Evolutionary conservation across 805 yeast genomes (phyloP), one percentile per base, ranked within the genome.

Genomic region (Wickerhamomyces silvicola): DNA sequence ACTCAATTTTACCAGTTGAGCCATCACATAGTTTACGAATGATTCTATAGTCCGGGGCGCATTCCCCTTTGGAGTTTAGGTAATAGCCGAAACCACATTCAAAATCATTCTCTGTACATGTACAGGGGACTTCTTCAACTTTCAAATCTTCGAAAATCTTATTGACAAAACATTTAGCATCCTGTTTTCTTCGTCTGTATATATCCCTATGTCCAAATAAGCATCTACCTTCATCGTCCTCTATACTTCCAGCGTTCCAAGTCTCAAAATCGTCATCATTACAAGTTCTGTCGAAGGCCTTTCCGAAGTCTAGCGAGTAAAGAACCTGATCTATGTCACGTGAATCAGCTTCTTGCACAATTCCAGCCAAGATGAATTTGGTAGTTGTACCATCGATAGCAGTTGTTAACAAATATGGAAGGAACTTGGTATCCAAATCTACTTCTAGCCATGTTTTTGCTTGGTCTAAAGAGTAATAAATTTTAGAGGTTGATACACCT

Each of bases 301-400:
- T 61, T 0, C 72, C 44, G 43, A 83, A 80, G 46, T 82, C 85
- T 29, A 82, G 43, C 0, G 64, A 38, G 40, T 62, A 62, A 7
- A 45, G 7, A 0, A 36, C 37, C 26, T 47, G 44, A 1, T 29
- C 22, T 2, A 18, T 12, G 4, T 16, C 10, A 1, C 33, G 36
- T 48, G 2, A 38, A 9, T 28, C 35, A 3, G 22, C 30, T 2
- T 34, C 38, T 7, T 30, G 34, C 18, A 38, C 43, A 3, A 60
- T 14, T 3, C 84, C 86, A 19, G 60, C 49, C 5, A 78, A 34
- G n/a, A 80, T 39, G 41, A 85, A 75, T 31, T 69, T 70, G n/a
- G 68, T 54, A 1, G 88, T 74, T 0, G 87, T 68, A 1, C 90
- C 85, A 59, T 84, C 94, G 14, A 72, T 65, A 0, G 85, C 72